Evolutionary conservation across 495 filamentous ascomycete species (phyloP).

Genomic region (Lindgomyces ingoldianus): DNA sequence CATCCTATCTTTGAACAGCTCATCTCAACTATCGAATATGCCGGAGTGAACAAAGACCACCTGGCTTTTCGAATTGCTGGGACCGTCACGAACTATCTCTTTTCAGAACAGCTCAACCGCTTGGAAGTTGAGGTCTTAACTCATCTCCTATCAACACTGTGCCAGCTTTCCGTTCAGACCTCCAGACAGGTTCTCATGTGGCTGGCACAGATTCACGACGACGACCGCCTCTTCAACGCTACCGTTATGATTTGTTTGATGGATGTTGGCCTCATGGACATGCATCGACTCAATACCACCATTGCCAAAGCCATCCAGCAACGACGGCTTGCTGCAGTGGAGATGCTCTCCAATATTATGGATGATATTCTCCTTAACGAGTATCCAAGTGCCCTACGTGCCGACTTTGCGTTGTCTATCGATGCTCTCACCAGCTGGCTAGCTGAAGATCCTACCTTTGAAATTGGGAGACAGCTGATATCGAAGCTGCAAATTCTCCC

Average conservation of each 20-base stretch:
- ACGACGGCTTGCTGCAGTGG: conserved; percentile 67
- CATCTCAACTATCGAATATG: conserved; percentile 52
- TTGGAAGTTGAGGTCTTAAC: conserved; percentile 83
- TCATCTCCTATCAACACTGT: conserved; percentile 76
- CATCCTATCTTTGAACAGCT: conserved; percentile 52
- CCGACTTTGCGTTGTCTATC: conserved; percentile 79
- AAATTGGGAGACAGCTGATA: conserved; percentile 66
- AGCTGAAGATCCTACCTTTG: conserved; percentile 65
- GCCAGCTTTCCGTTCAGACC: conserved; percentile 71
- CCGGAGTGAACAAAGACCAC: conserved; percentile 58
- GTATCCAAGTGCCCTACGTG: conserved; percentile 70
- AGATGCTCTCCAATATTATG: conserved; percentile 73
- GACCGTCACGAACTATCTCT: conserved; percentile 71
- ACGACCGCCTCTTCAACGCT: conserved; percentile 76
- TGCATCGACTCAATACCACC: conserved; percentile 75
- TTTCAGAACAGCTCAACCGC: conserved; percentile 56
- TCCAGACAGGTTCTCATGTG: conserved; percentile 72
- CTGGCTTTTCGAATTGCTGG: conserved; percentile 67
- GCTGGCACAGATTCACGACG: conserved; percentile 68
- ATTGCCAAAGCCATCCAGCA: conserved; percentile 69
- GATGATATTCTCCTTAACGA: conserved; percentile 76
- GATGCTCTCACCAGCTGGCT: conserved; percentile 84
- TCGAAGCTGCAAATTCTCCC: conserved; percentile 58
- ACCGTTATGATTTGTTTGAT: conserved; percentile 75
- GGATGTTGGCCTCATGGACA: conserved; percentile 70